Conservation (phyloP, 345 rosid genomes). For the Eutrema yunnanense region DNA sequence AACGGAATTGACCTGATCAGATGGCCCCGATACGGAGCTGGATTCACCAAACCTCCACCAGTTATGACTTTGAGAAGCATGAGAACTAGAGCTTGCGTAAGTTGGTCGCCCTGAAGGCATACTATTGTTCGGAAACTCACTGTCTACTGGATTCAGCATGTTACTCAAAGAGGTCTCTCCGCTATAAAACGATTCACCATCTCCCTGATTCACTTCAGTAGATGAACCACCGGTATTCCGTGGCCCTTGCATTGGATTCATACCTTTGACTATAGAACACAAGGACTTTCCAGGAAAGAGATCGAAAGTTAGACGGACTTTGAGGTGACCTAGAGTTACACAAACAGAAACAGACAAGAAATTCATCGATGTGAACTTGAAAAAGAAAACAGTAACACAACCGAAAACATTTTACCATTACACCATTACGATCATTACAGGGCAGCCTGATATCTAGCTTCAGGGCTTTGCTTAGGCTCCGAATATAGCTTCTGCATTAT, state of each 20-base stretch:
- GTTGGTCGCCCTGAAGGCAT: constrained; percentile 38
- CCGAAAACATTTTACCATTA: constrained; percentile 4
- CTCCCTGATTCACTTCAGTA: constrained; percentile 45
- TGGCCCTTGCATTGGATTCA: constrained; percentile 60
- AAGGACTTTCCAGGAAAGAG: constrained; percentile 2
- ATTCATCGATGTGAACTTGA: not conserved
- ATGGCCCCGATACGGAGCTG: constrained; percentile 39
- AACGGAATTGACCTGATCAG: constrained; percentile 29
- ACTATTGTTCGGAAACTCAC: constrained; percentile 33
- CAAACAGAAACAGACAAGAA: constrained; percentile 22
- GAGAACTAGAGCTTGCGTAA: constrained; percentile 33
- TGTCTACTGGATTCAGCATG: constrained; percentile 44
- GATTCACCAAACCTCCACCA: constrained; percentile 67
- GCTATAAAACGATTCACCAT: constrained; percentile 43
- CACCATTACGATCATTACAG: constrained; percentile 20
- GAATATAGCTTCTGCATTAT: constrained; percentile 10
- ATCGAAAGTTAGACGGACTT: constrained; percentile 7
- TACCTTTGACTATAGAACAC: constrained; percentile 24
- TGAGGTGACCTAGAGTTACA: constrained; percentile 28
- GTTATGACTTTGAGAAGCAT: constrained; percentile 37
- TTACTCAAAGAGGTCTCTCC: constrained; percentile 37
- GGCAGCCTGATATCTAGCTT: constrained; percentile 11
- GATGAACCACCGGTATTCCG: constrained; percentile 41
- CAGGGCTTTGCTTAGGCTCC: constrained; percentile 6
- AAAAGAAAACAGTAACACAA: not conserved